A percentile compares a stretch with the other conserved stretches of the same genome.
Conservation (phyloP, 768 basidiomycete genomes). For the Termitomyces eurrhizus region DNA sequence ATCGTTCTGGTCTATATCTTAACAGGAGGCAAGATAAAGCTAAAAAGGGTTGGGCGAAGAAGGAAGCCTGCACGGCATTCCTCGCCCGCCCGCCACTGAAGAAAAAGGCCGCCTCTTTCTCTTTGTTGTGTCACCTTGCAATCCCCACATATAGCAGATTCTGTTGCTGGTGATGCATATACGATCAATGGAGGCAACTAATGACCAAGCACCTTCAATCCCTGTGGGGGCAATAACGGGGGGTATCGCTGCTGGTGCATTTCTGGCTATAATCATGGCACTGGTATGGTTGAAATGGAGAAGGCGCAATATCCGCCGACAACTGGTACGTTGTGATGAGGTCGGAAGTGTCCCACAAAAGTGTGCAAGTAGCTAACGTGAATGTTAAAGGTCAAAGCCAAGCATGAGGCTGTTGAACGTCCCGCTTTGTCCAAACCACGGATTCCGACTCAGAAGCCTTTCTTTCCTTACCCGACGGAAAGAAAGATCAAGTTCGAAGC, state of each 20-base stretch:
- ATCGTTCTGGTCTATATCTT: conserved; percentile 5
- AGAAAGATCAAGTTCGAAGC: conserved; percentile 38
- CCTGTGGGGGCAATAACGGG: conserved; percentile 51
- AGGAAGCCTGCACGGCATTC: conserved; percentile 6
- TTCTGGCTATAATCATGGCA: conserved; percentile 39
- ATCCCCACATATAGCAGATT: neutral
- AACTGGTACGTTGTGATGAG: conserved; percentile 9
- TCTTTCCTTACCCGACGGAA: conserved; percentile 22
- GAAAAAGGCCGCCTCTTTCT: neutral
- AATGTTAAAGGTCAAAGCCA: conserved; percentile 25
- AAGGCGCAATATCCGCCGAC: conserved; percentile 32
- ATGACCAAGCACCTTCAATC: conserved; percentile 17
- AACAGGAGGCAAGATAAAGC: conserved; percentile 12
- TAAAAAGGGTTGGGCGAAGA: neutral
- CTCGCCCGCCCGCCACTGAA: conserved; percentile 5
- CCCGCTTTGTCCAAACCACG: conserved; percentile 11
- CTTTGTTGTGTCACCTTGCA: too few relatives aligned
- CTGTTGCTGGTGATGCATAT: conserved; percentile 15
- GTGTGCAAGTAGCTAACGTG: neutral
- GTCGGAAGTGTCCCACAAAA: neutral
- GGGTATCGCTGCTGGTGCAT: conserved; percentile 42
- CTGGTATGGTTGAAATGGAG: conserved; percentile 48
- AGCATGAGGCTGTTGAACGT: conserved; percentile 32
- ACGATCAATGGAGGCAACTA: conserved; percentile 6
- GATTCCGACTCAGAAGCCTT: conserved; percentile 24